phyloP scores from a whole-genome alignment of 106 monocot genomes.

The Dioscorea alata region DNA sequence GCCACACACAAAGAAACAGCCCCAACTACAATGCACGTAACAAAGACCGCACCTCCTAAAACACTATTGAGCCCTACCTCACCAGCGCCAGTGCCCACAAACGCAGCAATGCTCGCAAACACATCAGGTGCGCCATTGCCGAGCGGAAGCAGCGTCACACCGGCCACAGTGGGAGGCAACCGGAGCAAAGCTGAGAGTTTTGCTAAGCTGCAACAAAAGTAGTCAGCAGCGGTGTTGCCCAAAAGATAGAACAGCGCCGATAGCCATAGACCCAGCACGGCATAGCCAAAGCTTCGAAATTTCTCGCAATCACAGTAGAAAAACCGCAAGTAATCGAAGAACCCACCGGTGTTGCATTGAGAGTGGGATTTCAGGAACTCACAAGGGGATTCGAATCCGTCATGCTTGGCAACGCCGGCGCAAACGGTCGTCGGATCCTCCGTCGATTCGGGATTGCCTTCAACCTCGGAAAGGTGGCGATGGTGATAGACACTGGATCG shows the following conservation, averaged over 20 bases:
- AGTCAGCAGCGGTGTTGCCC: constrained; percentile 96
- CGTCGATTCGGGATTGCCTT: neutral
- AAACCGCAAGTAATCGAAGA: constrained; percentile 71
- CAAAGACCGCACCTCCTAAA: constrained; percentile 88
- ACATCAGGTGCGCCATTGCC: constrained; percentile 98
- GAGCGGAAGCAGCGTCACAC: constrained; percentile 85
- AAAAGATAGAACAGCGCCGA: constrained; percentile 43
- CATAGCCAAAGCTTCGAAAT: constrained; percentile 22
- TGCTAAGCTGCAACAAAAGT: constrained; percentile 83
- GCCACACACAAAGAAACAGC: constrained; percentile 55
- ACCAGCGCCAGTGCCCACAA: constrained; percentile 62
- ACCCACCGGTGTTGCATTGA: constrained; percentile 60
- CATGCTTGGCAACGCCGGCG: constrained; percentile 33
- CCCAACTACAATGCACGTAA: constrained; percentile 81
- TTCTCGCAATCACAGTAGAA: constrained; percentile 60
- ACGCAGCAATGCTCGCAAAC: constrained; percentile 85
- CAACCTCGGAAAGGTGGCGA: constrained; percentile 31
- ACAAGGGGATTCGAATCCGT: constrained; percentile 45
- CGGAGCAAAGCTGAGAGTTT: constrained; percentile 67
- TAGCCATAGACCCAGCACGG: constrained; percentile 38
- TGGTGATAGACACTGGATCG: constrained; percentile 12
- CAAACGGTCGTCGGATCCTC: constrained; percentile 45
- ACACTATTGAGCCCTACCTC: constrained; percentile 94
- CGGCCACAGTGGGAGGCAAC: constrained; percentile 83
- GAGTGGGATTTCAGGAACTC: constrained; percentile 57